phyloP scores from a whole-genome alignment of 2,329 filamentous ascomycete genomes.

The Penicillium sp. region DNA sequence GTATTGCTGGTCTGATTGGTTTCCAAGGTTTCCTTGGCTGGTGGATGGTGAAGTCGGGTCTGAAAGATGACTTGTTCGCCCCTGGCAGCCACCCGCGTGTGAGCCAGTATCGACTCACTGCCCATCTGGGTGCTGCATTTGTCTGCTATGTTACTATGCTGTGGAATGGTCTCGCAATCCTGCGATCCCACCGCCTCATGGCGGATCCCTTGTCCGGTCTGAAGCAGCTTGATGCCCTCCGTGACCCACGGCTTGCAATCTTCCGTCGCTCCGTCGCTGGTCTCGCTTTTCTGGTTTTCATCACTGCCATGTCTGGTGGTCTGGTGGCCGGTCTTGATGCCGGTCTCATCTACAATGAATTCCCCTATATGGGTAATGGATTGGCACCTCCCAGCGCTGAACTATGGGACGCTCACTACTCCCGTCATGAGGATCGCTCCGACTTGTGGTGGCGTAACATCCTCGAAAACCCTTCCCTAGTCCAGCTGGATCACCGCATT shows the following conservation, averaged over 20 bases:
- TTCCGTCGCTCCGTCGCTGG: conserved; percentile 69
- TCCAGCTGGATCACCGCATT: conserved; percentile 92
- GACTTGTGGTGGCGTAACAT: conserved; percentile 97
- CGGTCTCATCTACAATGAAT: conserved; percentile 97
- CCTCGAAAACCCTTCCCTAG: conserved; percentile 91
- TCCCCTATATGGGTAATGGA: conserved; percentile 87
- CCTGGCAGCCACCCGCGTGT: conserved; percentile 86
- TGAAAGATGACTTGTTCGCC: conserved; percentile 92
- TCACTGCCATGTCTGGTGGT: conserved; percentile 86
- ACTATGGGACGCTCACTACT: conserved; percentile 81
- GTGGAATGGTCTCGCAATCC: conserved; percentile 74
- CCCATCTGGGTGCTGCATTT: conserved; percentile 86
- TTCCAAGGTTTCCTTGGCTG: conserved; percentile 94
- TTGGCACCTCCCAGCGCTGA: conserved; percentile 74
- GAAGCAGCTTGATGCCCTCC: conserved; percentile 56
- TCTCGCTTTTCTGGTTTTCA: conserved; percentile 71
- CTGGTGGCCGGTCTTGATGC: conserved; percentile 93
- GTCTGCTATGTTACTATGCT: conserved; percentile 93
- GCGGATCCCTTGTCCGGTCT: conserved; percentile 59
- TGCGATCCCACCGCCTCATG: conserved; percentile 69
- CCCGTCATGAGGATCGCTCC: conserved; percentile 65
- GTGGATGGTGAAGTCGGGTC: conserved; percentile 99
- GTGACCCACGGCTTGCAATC: conserved; percentile 59
- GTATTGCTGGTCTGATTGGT: conserved; percentile 83
- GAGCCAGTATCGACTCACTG: conserved; percentile 84